Conservation (phyloP, 805 yeast species). For the Metschnikowia corniflorae region DNA sequence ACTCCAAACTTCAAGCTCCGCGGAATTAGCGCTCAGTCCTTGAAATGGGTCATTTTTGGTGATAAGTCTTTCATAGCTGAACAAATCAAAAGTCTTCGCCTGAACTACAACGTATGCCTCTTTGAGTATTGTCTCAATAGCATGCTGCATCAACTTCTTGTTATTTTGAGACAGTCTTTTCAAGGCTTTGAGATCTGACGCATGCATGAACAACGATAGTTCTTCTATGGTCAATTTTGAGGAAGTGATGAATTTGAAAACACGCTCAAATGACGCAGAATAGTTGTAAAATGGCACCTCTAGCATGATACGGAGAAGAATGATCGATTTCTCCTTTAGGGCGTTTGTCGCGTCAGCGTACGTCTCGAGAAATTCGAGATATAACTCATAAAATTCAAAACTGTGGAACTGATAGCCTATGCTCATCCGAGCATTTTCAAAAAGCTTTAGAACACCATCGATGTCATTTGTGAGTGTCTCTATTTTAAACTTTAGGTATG, state of each 20-base stretch:
- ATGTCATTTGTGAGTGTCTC: slow-evolving; percentile 28
- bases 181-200: slow-evolving; percentile 15
- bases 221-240: slow-evolving; percentile 8
- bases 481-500: slow-evolving; percentile 42
- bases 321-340: slow-evolving; percentile 33
- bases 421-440: slow-evolving; percentile 44
- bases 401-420: slow-evolving; percentile 54
- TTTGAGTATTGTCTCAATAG: slow-evolving; percentile 44
- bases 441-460: slow-evolving; percentile 30
- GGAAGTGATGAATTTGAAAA: slow-evolving; percentile 33
- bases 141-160: slow-evolving; percentile 28
- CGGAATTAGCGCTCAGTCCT: slow-evolving; percentile 29
- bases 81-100: slow-evolving; percentile 47
- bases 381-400: slow-evolving; percentile 49
- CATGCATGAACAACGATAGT: slow-evolving; percentile 19
- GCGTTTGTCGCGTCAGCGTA: slow-evolving; percentile 23
- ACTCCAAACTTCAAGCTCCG: slow-evolving; percentile 57
- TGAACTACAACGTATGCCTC: slow-evolving; percentile 58
- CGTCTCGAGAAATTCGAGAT: slow-evolving; percentile 40
- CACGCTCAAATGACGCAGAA: slow-evolving; percentile 25
- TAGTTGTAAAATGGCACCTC: slow-evolving; percentile 59
- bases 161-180: slow-evolving; percentile 15
- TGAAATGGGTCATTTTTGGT: slow-evolving; percentile 27
- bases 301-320: slow-evolving; percentile 44
- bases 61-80: slow-evolving; percentile 46